phyloP scores from a whole-genome alignment of 805 yeast genomes.

The Ogataea pini region DNA sequence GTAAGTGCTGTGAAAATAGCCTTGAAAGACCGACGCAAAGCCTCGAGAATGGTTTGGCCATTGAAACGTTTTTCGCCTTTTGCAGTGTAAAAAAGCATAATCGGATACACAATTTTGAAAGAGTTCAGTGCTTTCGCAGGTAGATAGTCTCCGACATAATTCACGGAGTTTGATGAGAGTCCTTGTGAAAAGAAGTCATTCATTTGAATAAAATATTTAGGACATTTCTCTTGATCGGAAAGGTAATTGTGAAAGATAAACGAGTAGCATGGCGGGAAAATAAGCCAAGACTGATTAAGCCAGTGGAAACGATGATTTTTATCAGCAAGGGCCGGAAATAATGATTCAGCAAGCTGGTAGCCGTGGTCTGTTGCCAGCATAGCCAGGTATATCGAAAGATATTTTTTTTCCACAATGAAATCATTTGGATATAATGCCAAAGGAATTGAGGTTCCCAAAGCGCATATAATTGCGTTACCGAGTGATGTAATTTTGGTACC shows the following conservation, averaged over 20 bases:
- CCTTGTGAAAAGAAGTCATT: constrained; percentile 10
- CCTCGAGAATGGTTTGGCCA: constrained; percentile 9
- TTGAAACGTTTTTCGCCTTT: constrained; percentile 8
- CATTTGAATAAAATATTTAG: constrained; percentile 17
- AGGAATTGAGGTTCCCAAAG: constrained; percentile 15
- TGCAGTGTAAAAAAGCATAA: constrained; percentile 10
- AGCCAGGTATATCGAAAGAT: constrained; percentile 20
- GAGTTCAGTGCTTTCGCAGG: constrained; percentile 15
- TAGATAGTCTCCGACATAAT: constrained; percentile 3
- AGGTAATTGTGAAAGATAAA: constrained; percentile 16
- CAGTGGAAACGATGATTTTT: constrained; percentile 8
- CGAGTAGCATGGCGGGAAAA: constrained; percentile 25
- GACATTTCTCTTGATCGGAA: constrained; percentile 17
- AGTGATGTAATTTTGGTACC: constrained; percentile 11
- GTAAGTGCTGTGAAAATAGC: constrained; percentile 15
- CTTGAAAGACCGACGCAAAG: constrained; percentile 12
- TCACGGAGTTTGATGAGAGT: neutral
- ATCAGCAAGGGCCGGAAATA: constrained; percentile 8
- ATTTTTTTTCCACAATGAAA: constrained; percentile 17
- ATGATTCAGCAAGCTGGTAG: constrained; percentile 20
- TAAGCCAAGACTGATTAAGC: constrained; percentile 22
- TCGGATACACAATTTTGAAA: constrained; percentile 19
- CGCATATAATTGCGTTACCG: too few species aligned
- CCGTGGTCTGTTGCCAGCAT: constrained; percentile 21
- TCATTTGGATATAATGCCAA: constrained; percentile 19